Evolutionary conservation across 768 basidiomycete species (phyloP).

Genomic region (Polyporus arcularius): DNA sequence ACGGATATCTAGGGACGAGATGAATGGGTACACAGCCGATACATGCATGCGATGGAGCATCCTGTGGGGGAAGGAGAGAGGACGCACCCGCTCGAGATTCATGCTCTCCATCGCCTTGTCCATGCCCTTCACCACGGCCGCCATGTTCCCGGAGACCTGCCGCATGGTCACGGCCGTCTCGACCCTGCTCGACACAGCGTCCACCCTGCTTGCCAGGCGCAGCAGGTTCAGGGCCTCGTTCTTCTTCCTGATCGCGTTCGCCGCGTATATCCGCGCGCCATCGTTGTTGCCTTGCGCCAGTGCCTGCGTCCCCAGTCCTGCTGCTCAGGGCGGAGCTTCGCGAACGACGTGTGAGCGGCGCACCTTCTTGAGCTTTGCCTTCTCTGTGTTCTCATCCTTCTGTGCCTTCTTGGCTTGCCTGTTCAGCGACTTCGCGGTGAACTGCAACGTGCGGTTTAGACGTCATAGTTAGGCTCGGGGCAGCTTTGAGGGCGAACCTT

Average conservation of each 20-base stretch:
- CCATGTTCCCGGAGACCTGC: constrained; percentile 95
- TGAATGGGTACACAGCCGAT: neutral
- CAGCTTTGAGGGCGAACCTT: constrained; percentile 58
- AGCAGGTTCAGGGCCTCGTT: constrained; percentile 90
- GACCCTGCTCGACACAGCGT: constrained; percentile 94
- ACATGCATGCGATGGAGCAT: neutral
- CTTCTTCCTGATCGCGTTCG: constrained; percentile 98
- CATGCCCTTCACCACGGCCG: constrained; percentile 95
- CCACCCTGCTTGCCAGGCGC: constrained; percentile 86
- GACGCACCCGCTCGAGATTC: constrained; percentile 91
- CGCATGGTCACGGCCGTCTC: constrained; percentile 99
- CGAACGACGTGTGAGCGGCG: constrained; percentile 2
- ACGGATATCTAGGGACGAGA: constrained; percentile 73
- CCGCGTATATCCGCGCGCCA: constrained; percentile 96
- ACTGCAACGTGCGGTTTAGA: constrained; percentile 48
- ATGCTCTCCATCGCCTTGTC: constrained; percentile 99
- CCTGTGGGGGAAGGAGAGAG: neutral
- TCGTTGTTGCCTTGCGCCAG: constrained; percentile 96
- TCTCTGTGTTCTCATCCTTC: constrained; percentile 92
- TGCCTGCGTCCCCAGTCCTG: constrained; percentile 54
- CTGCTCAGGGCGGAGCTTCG: neutral
- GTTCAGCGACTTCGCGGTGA: constrained; percentile 94
- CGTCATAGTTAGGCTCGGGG: neutral
- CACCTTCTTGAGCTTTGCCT: constrained; percentile 91
- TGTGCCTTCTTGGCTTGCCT: constrained; percentile 97